Evolutionary conservation across 1,139 yeast species (phyloP).

Genomic region (Suhomyces kunorum): DNA sequence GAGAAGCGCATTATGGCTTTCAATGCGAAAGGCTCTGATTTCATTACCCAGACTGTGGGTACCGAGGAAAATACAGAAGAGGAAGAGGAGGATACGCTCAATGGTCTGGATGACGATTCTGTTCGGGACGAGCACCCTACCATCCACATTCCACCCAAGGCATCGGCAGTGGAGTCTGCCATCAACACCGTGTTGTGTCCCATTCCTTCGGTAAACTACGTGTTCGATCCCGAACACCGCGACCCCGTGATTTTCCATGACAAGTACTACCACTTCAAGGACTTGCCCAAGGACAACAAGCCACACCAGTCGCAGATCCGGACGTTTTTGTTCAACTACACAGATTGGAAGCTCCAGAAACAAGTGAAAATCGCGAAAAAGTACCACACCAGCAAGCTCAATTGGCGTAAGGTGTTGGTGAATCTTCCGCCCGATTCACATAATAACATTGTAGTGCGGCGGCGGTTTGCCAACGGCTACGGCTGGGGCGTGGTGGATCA

Average conservation of each 20-base stretch:
- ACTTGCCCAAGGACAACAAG: slow-evolving; percentile 51
- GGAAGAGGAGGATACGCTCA: slow-evolving; percentile 10
- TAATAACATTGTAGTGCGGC: slow-evolving; percentile 29
- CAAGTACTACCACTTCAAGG: slow-evolving; percentile 63
- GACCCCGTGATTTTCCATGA: slow-evolving; percentile 75
- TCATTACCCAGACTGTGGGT: background rate
- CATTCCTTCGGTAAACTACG: slow-evolving; percentile 37
- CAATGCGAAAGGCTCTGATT: slow-evolving; percentile 27
- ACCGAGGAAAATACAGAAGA: slow-evolving; percentile 3
- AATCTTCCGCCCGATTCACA: slow-evolving; percentile 32
- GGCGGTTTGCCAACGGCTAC: slow-evolving; percentile 30
- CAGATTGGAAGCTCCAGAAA: slow-evolving; percentile 27
- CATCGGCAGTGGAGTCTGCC: slow-evolving; percentile 49
- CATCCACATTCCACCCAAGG: slow-evolving; percentile 44
- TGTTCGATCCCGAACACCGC: slow-evolving; percentile 45
- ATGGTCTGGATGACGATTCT: slow-evolving; percentile 6
- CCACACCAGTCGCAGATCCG: slow-evolving; percentile 9
- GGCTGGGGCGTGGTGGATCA: slow-evolving; percentile 36
- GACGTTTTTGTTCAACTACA: slow-evolving; percentile 20
- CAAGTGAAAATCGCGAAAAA: slow-evolving; percentile 30
- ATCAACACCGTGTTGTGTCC: slow-evolving; percentile 45
- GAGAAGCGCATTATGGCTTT: slow-evolving; percentile 28
- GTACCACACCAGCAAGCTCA: slow-evolving; percentile 25
- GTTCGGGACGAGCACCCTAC: slow-evolving; percentile 3
- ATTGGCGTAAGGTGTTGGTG: slow-evolving; percentile 31